A percentile compares a stretch with the other conserved stretches of the same genome.
These are phyloP conservation scores for Draba incana DNA, from an alignment of 345 rosid genomes.

Conservation along the genomic window DNA sequence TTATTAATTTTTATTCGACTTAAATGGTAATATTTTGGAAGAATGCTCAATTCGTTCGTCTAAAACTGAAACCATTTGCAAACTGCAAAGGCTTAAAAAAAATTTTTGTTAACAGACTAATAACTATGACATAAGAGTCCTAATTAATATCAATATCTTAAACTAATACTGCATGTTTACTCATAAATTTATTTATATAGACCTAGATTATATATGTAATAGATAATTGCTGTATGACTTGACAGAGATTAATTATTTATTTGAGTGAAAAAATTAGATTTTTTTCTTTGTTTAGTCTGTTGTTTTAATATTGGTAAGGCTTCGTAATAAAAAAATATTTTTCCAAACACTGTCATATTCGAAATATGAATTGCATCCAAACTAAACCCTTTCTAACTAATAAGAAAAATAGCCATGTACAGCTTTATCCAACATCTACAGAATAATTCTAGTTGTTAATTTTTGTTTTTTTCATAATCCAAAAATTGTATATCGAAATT, in stretches of 20 bases:
- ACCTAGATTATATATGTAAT: too few relatives aligned
- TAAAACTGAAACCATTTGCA: too few relatives aligned
- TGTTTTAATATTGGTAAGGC: neutral
- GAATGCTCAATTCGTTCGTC: too few relatives aligned
- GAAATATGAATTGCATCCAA: constrained; percentile 4
- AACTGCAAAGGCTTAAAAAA: too few relatives aligned
- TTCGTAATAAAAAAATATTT: neutral
- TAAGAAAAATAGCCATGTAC: neutral
- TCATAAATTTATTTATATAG: too few relatives aligned
- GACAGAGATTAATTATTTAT: too few relatives aligned
- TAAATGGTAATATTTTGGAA: too few relatives aligned
- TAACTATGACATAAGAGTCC: constrained; percentile 20
- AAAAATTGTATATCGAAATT: neutral
- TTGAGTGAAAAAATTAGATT: too few relatives aligned
- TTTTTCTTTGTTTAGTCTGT: neutral
- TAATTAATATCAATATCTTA: constrained; percentile 6
- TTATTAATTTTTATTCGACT: too few relatives aligned
- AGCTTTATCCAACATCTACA: neutral
- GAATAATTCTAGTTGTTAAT: neutral
- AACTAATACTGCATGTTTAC: constrained; percentile 1
- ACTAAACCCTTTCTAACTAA: neutral
- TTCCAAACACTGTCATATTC: neutral
- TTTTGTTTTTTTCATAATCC: neutral
- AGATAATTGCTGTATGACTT: too few relatives aligned
- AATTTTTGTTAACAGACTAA: neutral